These are phyloP conservation scores for Bryum argenteum DNA, from an alignment of 225 moss, liverwort and hornwort species.

Conservation along the genomic window DNA sequence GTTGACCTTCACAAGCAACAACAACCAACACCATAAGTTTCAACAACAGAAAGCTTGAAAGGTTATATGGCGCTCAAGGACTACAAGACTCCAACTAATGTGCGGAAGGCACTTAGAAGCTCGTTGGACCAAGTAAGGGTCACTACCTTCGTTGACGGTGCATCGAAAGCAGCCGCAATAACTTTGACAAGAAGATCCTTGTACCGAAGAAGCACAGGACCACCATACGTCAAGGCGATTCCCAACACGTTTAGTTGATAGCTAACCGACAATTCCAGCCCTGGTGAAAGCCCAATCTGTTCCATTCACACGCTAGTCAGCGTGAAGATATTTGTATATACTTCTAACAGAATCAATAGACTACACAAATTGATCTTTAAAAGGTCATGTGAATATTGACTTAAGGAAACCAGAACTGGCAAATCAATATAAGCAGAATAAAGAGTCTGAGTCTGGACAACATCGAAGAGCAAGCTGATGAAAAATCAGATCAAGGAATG, in stretches of 20 bases:
- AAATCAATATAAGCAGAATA: slow-evolving; percentile 4
- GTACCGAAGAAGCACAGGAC: slow-evolving; percentile 66
- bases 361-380: slow-evolving; percentile 4
- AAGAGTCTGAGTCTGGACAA: background rate
- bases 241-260: slow-evolving; percentile 90
- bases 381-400: slow-evolving; percentile 11
- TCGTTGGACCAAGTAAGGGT: background rate
- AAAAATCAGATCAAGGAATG: slow-evolving; percentile 18
- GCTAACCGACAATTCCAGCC: slow-evolving; percentile 78
- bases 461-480: background rate
- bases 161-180: slow-evolving; percentile 87
- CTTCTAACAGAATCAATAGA: slow-evolving; percentile 21
- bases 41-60: slow-evolving; percentile 11
- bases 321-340: background rate
- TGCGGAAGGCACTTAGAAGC: background rate
- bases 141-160: slow-evolving; percentile 87
- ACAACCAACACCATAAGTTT: slow-evolving; percentile 25
- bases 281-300: slow-evolving; percentile 87
- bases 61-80: slow-evolving; percentile 12
- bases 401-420: slow-evolving; percentile 5
- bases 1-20: slow-evolving; percentile 67
- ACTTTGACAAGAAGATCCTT: slow-evolving; percentile 75
- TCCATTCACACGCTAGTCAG: slow-evolving; percentile 27
- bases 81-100: slow-evolving; percentile 21
- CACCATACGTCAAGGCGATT: slow-evolving; percentile 79